A percentile compares a stretch with the other conserved stretches of the same genome.
Evolutionary conservation across 108 stramenopile genomes (phyloP).

Genomic region (Skeletonema marinoi): DNA sequence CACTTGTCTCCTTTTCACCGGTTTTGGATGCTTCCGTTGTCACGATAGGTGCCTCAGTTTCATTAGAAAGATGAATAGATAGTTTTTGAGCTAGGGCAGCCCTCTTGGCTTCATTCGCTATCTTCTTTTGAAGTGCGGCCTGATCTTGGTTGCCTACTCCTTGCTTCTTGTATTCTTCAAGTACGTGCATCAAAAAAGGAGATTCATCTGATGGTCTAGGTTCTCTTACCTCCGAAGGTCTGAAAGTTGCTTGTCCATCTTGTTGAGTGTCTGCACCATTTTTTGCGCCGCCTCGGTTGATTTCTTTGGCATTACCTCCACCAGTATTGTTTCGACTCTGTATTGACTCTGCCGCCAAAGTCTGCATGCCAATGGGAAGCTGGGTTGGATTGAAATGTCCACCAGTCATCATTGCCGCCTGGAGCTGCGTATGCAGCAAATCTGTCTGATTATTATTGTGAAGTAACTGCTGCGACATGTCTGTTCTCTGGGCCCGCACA

Average conservation of each 20-base stretch:
- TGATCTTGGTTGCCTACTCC: background rate
- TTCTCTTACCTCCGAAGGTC: background rate
- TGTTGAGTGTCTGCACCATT: background rate
- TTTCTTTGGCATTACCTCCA: background rate
- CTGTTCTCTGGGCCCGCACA: background rate
- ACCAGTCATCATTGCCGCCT: constrained; percentile 2
- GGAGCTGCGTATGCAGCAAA: background rate
- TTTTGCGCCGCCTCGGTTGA: background rate
- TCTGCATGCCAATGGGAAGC: background rate
- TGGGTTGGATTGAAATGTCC: constrained; percentile 2
- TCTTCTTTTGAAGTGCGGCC: background rate
- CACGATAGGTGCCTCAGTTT: background rate
- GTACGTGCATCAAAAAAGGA: background rate
- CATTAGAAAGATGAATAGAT: constrained; percentile 1
- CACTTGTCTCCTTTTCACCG: background rate
- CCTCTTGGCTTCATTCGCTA: background rate
- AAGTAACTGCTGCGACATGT: background rate
- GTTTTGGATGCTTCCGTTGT: background rate
- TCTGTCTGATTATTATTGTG: background rate
- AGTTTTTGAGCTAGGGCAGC: background rate
- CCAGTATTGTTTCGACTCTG: background rate
- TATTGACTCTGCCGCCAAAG: background rate
- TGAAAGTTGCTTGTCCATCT: background rate
- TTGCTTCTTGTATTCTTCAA: background rate
- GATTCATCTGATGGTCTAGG: background rate